Evolutionary conservation across 768 basidiomycete genomes (phyloP).

Genomic region (Dioszegia hungarica): DNA sequence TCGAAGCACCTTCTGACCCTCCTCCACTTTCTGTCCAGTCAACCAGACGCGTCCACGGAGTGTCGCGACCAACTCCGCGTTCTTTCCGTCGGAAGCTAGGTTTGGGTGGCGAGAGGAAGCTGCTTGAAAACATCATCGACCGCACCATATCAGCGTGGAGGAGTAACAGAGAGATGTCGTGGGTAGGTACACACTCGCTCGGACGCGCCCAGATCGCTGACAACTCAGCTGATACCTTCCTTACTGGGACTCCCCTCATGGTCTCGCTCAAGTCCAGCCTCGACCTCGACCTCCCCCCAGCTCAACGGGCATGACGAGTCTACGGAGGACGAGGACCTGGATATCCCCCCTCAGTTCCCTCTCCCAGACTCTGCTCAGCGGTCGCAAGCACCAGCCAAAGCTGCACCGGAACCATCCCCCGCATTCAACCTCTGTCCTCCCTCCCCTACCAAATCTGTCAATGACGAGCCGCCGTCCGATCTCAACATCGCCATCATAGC

Average conservation of each 20-base stretch:
- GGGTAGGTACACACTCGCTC: too few species aligned
- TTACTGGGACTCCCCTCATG: conserved; percentile 18
- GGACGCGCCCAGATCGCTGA: too few species aligned
- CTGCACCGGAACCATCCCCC: conserved; percentile 9
- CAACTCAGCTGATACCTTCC: conserved; percentile 6
- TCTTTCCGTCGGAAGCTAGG: conserved; percentile 1
- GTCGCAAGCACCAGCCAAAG: conserved; percentile 26
- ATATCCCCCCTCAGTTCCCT: conserved; percentile 48
- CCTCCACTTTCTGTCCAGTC: conserved; percentile 7
- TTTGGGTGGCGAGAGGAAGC: neutral
- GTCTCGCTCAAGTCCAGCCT: conserved; percentile 13
- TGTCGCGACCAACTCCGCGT: too few species aligned
- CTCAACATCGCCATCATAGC: conserved; percentile 37
- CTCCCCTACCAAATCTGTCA: conserved; percentile 20
- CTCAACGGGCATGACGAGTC: neutral
- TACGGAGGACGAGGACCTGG: conserved; percentile 34
- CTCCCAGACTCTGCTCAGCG: conserved; percentile 47
- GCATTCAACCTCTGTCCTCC: conserved; percentile 32
- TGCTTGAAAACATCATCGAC: too few species aligned
- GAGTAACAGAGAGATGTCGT: conserved; percentile 21
- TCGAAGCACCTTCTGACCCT: neutral
- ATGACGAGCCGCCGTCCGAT: conserved; percentile 24
- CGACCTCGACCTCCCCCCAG: conserved; percentile 1
- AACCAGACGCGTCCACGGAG: conserved; percentile 2
- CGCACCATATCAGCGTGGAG: too few species aligned